Conservation (phyloP, 2,329 filamentous ascomycete species). For the Paecilomyces variotii region DNA sequence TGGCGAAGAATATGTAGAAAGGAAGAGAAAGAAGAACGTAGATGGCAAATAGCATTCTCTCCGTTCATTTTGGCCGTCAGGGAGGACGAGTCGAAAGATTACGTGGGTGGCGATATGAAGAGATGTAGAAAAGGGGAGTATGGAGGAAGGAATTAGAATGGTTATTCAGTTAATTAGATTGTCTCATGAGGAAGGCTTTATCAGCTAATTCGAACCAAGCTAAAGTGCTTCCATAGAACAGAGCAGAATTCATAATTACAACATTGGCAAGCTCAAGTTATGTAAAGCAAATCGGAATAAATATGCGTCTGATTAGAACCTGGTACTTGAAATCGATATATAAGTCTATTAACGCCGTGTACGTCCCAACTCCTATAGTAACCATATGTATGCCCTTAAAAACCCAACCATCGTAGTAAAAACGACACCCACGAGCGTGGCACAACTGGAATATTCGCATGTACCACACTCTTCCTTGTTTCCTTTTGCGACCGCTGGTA, state of each 20-base stretch:
- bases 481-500: conserved; percentile 38
- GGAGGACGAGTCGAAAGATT: not conserved
- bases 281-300: no score
- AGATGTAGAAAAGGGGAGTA: not conserved
- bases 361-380: not conserved
- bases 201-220: no score
- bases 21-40: not conserved
- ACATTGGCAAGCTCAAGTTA: no score
- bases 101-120: not conserved
- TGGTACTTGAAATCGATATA: not conserved
- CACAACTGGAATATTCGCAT: not conserved
- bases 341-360: not conserved
- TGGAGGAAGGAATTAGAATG: no score
- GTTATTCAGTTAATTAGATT: no score
- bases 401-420: not conserved
- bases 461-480: not conserved
- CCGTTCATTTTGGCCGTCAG: not conserved
- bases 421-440: not conserved
- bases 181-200: no score
- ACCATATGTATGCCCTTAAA: not conserved
- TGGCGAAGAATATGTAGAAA: not conserved
- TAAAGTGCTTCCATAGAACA: no score
- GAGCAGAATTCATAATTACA: no score
- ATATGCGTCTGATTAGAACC: no score
- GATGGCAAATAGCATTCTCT: not conserved